phyloP scores from a whole-genome alignment of 257 asterid species.

The Ophiorrhiza pumila region DNA sequence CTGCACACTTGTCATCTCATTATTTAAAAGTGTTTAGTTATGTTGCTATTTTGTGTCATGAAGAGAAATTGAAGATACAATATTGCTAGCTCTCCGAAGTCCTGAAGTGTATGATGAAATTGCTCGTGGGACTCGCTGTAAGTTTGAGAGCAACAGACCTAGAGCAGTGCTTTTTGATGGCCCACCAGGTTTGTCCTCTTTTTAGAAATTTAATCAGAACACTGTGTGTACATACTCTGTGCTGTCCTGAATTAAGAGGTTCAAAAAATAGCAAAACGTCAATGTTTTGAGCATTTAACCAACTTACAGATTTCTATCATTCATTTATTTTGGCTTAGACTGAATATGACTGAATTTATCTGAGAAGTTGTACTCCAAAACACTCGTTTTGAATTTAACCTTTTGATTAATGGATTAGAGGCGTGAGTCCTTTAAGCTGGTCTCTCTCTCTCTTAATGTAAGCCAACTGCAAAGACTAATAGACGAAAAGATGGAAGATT shows the following conservation, averaged over 20 bases:
- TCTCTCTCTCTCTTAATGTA: neutral
- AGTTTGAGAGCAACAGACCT: constrained; percentile 97
- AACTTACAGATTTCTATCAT: neutral
- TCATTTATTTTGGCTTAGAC: neutral
- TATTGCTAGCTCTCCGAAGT: constrained; percentile 77
- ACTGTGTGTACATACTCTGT: neutral
- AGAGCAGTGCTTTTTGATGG: constrained; percentile 97
- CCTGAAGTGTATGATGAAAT: constrained; percentile 95
- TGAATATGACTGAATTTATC: neutral
- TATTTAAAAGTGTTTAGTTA: constrained; percentile 1
- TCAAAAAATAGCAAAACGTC: too few species aligned
- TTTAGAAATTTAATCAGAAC: neutral
- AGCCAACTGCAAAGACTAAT: neutral
- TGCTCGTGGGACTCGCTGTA: constrained; percentile 90
- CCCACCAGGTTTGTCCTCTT: constrained; percentile 79
- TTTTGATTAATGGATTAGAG: neutral
- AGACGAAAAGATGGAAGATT: neutral
- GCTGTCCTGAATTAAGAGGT: neutral
- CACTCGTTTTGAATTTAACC: neutral
- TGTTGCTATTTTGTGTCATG: constrained; percentile 9
- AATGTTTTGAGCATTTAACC: neutral
- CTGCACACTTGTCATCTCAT: neutral
- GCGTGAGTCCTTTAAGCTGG: neutral
- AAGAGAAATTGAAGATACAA: constrained; percentile 91
- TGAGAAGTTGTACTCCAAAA: neutral